Evolutionary conservation across 495 filamentous ascomycete species (phyloP).

Genomic region (Penicillium herquei): DNA sequence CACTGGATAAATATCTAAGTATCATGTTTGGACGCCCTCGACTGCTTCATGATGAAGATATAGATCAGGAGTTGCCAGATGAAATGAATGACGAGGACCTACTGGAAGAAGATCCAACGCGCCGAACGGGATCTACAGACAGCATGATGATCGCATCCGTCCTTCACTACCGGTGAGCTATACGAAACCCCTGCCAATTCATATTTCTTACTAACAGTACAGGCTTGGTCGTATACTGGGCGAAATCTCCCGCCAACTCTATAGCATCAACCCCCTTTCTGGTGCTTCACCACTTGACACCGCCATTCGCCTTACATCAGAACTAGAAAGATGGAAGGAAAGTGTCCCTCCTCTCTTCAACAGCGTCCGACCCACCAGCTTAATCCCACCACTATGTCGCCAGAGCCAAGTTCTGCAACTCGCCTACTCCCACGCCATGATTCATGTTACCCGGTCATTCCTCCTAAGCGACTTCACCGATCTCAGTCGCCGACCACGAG

Average conservation of each 20-base stretch:
- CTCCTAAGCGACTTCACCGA: conserved; percentile 53
- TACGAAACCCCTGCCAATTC: background rate
- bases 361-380: conserved; percentile 41
- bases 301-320: conserved; percentile 35
- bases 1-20: conserved; percentile 57
- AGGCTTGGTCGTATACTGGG: conserved; percentile 46
- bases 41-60: conserved; percentile 52
- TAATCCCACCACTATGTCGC: conserved; percentile 52
- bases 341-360: conserved; percentile 45
- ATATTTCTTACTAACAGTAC: conserved; percentile 1
- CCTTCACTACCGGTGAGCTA: conserved; percentile 40
- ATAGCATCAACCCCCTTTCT: conserved; percentile 42
- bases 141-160: conserved; percentile 51
- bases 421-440: conserved; percentile 52
- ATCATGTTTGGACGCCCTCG: conserved; percentile 53
- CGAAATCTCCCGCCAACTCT: conserved; percentile 49
- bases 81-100: conserved; percentile 55
- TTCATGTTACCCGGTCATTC: conserved; percentile 56
- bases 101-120: conserved; percentile 36
- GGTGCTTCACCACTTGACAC: conserved; percentile 40
- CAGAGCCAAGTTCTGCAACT: conserved; percentile 55
- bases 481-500: conserved; percentile 33
- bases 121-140: conserved; percentile 31
- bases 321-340: conserved; percentile 41
- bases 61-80: conserved; percentile 53